phyloP scores from a whole-genome alignment of 495 filamentous ascomycete genomes.

The Acidiella bohemica region DNA sequence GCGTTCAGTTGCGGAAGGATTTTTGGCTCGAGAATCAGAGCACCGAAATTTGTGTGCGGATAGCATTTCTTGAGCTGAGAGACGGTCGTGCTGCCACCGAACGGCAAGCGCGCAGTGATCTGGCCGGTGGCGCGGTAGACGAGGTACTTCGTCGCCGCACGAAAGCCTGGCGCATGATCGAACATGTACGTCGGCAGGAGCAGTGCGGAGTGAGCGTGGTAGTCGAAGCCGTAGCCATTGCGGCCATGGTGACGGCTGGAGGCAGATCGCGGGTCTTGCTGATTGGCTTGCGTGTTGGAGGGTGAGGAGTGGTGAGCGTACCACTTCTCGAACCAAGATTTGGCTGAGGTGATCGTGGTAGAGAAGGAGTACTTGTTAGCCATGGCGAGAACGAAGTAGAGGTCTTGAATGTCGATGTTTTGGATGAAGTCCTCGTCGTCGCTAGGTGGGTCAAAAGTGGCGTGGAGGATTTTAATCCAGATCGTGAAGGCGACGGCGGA shows the following conservation, averaged over 20 bases:
- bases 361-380: constrained; percentile 11
- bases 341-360: neutral
- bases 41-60: too few species aligned
- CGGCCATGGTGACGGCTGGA: too few species aligned
- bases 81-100: too few species aligned
- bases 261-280: too few species aligned
- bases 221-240: too few species aligned
- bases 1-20: constrained; percentile 21
- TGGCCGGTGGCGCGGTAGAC: constrained; percentile 13
- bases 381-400: constrained; percentile 8
- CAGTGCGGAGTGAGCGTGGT: neutral
- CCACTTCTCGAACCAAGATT: constrained; percentile 11
- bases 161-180: constrained; percentile 11
- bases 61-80: too few species aligned
- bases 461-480: constrained; percentile 12
- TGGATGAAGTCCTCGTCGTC: neutral
- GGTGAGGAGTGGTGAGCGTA: too few species aligned
- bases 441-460: too few species aligned
- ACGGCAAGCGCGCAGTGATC: constrained; percentile 3
- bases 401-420: constrained; percentile 1
- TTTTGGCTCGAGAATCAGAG: neutral
- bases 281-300: too few species aligned
- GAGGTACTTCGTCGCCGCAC: constrained; percentile 4
- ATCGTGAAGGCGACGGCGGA: neutral
- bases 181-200: constrained; percentile 10